Conservation (phyloP, 163 green algal species). For the Trebouxia gelatinosa region DNA sequence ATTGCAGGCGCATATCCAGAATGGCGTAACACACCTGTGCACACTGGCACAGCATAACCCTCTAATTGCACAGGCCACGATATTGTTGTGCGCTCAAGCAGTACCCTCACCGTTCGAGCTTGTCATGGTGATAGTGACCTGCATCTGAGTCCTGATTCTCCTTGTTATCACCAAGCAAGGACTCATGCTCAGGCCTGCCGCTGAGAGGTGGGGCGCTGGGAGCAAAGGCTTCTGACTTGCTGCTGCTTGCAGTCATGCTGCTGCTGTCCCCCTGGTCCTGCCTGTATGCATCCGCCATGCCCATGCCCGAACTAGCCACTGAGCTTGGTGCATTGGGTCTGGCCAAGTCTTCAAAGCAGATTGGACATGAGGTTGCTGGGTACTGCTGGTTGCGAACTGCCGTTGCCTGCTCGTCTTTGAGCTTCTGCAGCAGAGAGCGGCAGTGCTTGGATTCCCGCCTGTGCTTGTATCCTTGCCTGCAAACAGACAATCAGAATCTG, state of each 20-base stretch:
- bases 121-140: no score
- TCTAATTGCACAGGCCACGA: no score
- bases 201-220: not conserved
- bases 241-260: not conserved
- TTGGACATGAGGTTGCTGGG: slow-evolving; percentile 36
- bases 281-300: slow-evolving; percentile 1
- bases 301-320: not conserved
- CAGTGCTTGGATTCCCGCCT: slow-evolving; percentile 11
- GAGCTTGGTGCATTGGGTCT: not conserved
- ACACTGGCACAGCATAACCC: no score
- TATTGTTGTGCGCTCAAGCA: no score
- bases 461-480: not conserved
- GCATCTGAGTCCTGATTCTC: no score
- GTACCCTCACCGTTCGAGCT: no score
- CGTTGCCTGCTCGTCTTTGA: slow-evolving; percentile 36
- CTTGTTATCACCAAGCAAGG: not conserved
- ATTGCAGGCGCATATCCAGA: no score
- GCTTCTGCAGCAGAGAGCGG: slow-evolving; percentile 38
- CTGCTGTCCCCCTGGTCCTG: not conserved
- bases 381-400: slow-evolving; percentile 30
- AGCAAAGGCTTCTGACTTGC: not conserved
- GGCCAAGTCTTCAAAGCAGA: slow-evolving; percentile 40
- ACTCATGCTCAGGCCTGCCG: not conserved
- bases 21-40: no score
- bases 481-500: not conserved